Evolutionary conservation across 805 yeast genomes (phyloP), one percentile per base, ranked within the genome.

Genomic region (Zygoascus flipseniorum): DNA sequence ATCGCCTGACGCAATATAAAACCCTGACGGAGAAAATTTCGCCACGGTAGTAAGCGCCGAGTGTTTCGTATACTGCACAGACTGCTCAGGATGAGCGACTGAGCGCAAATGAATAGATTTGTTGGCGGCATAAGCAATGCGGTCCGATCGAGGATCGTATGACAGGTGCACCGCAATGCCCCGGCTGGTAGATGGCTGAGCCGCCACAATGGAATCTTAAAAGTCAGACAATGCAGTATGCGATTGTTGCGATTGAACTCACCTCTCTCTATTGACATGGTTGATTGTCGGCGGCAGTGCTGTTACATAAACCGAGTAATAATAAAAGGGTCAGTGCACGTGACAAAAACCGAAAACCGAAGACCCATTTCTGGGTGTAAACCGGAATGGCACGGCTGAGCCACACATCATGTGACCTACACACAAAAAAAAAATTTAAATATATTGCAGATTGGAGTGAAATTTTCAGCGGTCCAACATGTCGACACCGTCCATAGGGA

Each of bases 1-100:
- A 65, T 92, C 99, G 47, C 96, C 98, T 2, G 95, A 85, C 1
- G 96, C 97, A 31, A 92, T 73, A 69, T 87, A 92, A 69, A 76
- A 85, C 0, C 99, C 97, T 11, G 89, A 82, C 1, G 98, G 96
- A 0, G 96, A 76, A 67, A 93, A 89, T 47, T 80, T 79, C 14
- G 93, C 97, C 2, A 84, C 95, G 0, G 96, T 86, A 42, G 95
- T 88, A 20, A 79, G 70, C 43, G 74, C 73, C 37, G 77, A 76
- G 69, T 92, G 98, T 47, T 80, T 83, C 9, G 78, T 78, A 72
- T 85, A 92, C 64, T 88, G 96, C n/a, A 75, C 65, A 10, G 80
- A 71, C 37, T 70, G 63, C 4, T 69, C 62, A 2, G 86, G 80
- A n/a, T 73, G 68, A 32, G 76, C 73, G 46, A 89, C 76, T 1